These are phyloP conservation scores for Saxophila tyrrhenica DNA, from an alignment of 495 filamentous ascomycete species.

Conservation along the genomic window DNA sequence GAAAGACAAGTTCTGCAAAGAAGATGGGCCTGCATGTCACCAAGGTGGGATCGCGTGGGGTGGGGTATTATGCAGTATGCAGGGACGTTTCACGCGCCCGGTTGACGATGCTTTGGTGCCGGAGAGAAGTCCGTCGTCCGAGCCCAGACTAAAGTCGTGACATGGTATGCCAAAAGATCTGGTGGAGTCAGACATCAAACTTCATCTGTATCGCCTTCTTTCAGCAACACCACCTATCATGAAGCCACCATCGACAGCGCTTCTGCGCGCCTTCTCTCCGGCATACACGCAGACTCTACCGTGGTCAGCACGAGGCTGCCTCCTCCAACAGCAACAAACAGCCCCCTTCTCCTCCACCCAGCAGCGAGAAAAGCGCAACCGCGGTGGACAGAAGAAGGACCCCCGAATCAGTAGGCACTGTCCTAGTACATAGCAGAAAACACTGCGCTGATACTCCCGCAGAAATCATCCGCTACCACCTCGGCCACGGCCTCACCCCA, in stretches of 20 bases:
- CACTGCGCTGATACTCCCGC: conserved; percentile 1
- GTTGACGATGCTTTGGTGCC: too few species aligned
- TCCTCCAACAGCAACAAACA: conserved; percentile 5
- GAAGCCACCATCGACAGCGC: conserved; percentile 14
- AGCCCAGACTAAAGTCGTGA: neutral
- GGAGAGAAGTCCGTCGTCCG: too few species aligned
- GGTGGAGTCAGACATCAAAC: too few species aligned
- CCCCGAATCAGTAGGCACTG: conserved; percentile 35
- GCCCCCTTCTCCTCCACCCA: conserved; percentile 22
- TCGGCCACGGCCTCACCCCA: conserved; percentile 52
- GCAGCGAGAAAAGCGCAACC: conserved; percentile 13
- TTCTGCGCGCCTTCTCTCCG: conserved; percentile 15
- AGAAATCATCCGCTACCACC: conserved; percentile 57
- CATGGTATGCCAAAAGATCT: neutral
- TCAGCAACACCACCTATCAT: neutral
- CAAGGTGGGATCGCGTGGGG: too few species aligned
- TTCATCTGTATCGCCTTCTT: too few species aligned
- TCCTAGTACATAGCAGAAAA: neutral
- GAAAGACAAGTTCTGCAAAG: neutral
- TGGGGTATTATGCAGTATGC: too few species aligned
- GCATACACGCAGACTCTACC: neutral
- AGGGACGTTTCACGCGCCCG: too few species aligned
- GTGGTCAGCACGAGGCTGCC: conserved; percentile 10
- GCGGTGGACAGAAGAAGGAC: conserved; percentile 17
- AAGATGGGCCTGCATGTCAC: too few species aligned